Evolutionary conservation across 257 asterid genomes (phyloP), one percentile per base, ranked within the genome.

Genomic region (Parsonsia alboflavescens): DNA sequence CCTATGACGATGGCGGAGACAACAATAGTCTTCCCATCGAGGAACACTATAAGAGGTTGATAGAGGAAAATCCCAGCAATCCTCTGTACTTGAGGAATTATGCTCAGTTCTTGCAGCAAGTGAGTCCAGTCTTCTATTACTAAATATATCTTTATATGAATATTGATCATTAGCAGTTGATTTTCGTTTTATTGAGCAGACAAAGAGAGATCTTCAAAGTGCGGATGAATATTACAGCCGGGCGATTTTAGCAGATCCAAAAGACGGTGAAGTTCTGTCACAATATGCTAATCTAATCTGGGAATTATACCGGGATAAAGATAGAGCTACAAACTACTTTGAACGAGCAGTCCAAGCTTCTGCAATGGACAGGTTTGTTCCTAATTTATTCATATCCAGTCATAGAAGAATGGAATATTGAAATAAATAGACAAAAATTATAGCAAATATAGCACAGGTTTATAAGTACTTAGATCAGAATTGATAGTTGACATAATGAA

Each of bases 201-300:
- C 80, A 41, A 91, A 91, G 80, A 83, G 84, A 44, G 96, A 93
- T 41, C 82, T 79, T 19, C 72, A 45, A 42, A 80, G 87, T 70
- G 98, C 98, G 1, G 98, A 93, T 79, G 98, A 89, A 70, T 93
- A 90, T 42, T 92, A 92, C 65, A 80, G 90, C 15, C 76, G 98
- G 81, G 96, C 98, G 26, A 86, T 93, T 69, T 77, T 93, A 28
- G 96, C 91, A 65, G 96, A 91, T 81, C 96, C 93, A 63, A 76
- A 76, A 59, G 98, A 93, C 26, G 98, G 97, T 49, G 97, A 91
- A 70, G 80, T 86, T 78, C 86, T 93, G 41, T 85, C 93, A 46
- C 89, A 91, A 44, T 89, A 90, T 68, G 98, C 90, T 49, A 87
- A 83, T 26, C 63, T 90, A 72, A 79, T 88, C 42, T 93, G 98